Base-by-base conservation (phyloP, 805 yeast species). In the Nakazawaea wickerhamii region DNA sequence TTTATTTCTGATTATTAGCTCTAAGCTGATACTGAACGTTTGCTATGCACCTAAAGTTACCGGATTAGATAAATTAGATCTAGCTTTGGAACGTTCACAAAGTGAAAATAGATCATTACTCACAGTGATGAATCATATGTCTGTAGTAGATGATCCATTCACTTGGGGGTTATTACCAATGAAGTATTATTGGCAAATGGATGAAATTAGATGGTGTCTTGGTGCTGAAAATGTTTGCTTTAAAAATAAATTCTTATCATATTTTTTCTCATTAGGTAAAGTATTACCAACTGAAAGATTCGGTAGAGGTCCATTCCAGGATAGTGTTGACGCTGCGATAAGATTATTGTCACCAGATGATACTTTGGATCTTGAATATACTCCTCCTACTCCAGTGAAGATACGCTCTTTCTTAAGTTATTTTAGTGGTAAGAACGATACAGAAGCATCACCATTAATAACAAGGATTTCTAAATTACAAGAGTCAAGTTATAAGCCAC, bases 151-250 rank as follows among this genome's bases (percentile, higher is more conserved):
- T 58, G 99, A 91, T 55, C 99, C 99, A 0, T 71, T 85, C 27
- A 65, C 87, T 34, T 91, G 95, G 86, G 95, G 95, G 0, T 75
- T 84, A 27, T 67, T 90, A 45, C 96, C 97, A 0, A 72, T 81
- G 75, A 69, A 77, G 30, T 76, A 75, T 51, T 84, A 77, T 51
- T 60, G 66, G 11, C 75, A 78, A 43, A 64, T 84, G 14, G 84
- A 79, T 48, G 73, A 76, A 41, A 77, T 88, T 41, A 71, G 99
- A 54, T 91, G 98, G 98, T 90, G 96, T 4, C 68, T 93, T 43
- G 99, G 95, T 0, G 99, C 99, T 9, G 77, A 82, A 39, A 90
- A 93, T 58, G 77, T 91, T 30, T 91, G 98, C 58, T 91, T 93
- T 61, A 73, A 78, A 19, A 75, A 67, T 46, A 62, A 60, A 20